Conservation (phyloP, 257 asterid species). For the Rehmannia glutinosa region DNA sequence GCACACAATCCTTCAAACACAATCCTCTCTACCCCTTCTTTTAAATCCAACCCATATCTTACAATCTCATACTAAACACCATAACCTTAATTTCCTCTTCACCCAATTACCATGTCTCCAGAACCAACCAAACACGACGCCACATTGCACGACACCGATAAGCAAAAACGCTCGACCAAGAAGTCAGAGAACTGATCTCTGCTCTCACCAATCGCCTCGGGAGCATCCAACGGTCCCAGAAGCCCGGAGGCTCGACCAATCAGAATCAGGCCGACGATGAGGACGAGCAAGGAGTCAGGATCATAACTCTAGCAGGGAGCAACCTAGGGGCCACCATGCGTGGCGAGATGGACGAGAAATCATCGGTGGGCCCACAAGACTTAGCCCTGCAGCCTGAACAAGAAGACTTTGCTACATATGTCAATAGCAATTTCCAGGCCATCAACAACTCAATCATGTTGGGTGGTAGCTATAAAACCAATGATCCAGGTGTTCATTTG, state of each 20-base stretch:
- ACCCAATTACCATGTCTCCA: slow-evolving; percentile 35
- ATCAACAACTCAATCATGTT: slow-evolving; percentile 91
- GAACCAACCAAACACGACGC: slow-evolving; percentile 29
- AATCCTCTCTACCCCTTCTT: too few relatives aligned
- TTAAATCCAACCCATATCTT: too few relatives aligned
- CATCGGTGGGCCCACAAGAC: slow-evolving; percentile 6
- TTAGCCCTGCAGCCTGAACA: slow-evolving; percentile 29
- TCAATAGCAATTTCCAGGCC: slow-evolving; percentile 90
- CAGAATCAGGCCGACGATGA: slow-evolving; percentile 35
- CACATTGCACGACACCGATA: slow-evolving; percentile 25
- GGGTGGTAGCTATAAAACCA: slow-evolving; percentile 64
- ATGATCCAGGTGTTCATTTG: slow-evolving; percentile 94
- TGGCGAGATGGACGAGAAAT: slow-evolving; percentile 49
- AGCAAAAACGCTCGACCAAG: slow-evolving; percentile 47
- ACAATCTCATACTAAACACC: too few relatives aligned
- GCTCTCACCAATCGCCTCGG: slow-evolving; percentile 52
- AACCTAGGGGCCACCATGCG: slow-evolving; percentile 90
- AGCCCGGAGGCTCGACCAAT: slow-evolving; percentile 27
- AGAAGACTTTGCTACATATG: slow-evolving; percentile 54
- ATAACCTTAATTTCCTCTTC: not conserved
- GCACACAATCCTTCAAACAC: too few relatives aligned
- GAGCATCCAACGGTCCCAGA: slow-evolving; percentile 40
- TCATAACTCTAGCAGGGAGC: slow-evolving; percentile 82
- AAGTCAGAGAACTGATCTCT: slow-evolving; percentile 55
- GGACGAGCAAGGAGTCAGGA: slow-evolving; percentile 38